phyloP scores from a whole-genome alignment of 768 basidiomycete genomes.

The Hirschioporus abietinus region DNA sequence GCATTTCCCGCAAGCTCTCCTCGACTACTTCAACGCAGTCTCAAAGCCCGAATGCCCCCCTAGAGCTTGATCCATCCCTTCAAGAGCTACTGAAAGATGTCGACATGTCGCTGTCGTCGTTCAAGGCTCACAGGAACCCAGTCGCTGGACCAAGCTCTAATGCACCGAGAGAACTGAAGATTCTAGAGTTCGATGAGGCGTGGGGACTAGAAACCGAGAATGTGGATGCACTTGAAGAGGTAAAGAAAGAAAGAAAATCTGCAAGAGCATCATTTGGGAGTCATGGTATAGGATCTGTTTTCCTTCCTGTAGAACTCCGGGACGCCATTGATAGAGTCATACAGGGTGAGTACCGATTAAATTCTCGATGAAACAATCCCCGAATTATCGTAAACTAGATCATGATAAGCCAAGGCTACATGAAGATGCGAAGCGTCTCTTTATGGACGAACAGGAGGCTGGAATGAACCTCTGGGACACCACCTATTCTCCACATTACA shows the following conservation, averaged over 20 bases:
- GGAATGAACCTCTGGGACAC: conserved; percentile 44
- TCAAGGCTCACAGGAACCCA: conserved; percentile 24
- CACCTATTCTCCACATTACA: conserved; percentile 53
- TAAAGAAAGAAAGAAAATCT: conserved; percentile 52
- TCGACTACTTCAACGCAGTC: conserved; percentile 12
- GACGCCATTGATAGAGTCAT: conserved; percentile 63
- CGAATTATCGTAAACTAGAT: conserved; percentile 33
- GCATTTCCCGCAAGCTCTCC: neutral
- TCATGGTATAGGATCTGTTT: conserved; percentile 61
- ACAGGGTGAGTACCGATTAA: conserved; percentile 37
- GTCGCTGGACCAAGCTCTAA: conserved; percentile 6
- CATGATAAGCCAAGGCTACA: conserved; percentile 61
- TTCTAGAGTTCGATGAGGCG: conserved; percentile 28
- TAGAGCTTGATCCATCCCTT: conserved; percentile 64
- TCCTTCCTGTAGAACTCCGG: conserved; percentile 69
- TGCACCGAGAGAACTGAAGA: conserved; percentile 50
- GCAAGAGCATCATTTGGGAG: conserved; percentile 82
- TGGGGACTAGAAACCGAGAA: conserved; percentile 30
- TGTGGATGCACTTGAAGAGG: conserved; percentile 21
- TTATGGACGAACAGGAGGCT: conserved; percentile 33
- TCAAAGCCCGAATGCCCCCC: conserved; percentile 50
- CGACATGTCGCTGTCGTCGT: conserved; percentile 51
- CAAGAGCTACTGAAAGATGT: conserved; percentile 58
- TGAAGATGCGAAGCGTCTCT: conserved; percentile 68
- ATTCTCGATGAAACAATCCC: neutral